Base-by-base conservation (phyloP, 148 eudicot genomes). In the Rhododendron ferrugineum region DNA sequence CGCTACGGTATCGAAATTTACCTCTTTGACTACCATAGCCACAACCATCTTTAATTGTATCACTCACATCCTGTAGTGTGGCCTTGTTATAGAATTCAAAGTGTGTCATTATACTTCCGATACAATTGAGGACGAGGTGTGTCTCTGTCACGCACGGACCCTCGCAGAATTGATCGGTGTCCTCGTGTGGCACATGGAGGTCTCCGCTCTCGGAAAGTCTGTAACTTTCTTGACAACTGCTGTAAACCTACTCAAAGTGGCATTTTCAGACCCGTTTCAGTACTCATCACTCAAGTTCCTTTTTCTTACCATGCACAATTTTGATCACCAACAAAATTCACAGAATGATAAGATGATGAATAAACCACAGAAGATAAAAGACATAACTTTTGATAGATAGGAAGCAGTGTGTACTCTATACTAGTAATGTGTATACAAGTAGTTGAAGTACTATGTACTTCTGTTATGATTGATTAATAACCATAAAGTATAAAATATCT, bases 101-200 rank as follows among this genome's bases (percentile, higher is more conserved):
- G 82, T 86, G 80, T 23, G 68, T 60, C 68, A 93, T 37, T 76
- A 94, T 81, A 47, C 84, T 86, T 11, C 88, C 91, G 13, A 94
- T 79, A 85, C 98, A 94, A 79, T 88, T 78, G 30, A 94, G 90
- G 66, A 91, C 92, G 0, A 84, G 95, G 84, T 93, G 70, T 28
- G 95, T 94, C 88, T 94, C 98, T 11, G 86, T 84, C 6, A 93
- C 47, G 88, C 98, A 94, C 2, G 94, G 92, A 10, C 98, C 94
- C 0, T 58, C 81, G 89, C 98, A 94, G 85, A 84, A 94, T 84
- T 91, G 88, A 46, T 92, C 88, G 6, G 90, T 86, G 34, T 89
- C 73, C 58, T 89, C 94, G 3, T 79, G 87, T 47, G 94, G 91
- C 76, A 94, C 91, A 26, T 92, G 78, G 46, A 94, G 87, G n/a